A percentile compares a stretch with the other conserved stretches of the same genome.
phyloP scores from a whole-genome alignment of 2,329 filamentous ascomycete species.

The Tolypocladium pustulatum region DNA sequence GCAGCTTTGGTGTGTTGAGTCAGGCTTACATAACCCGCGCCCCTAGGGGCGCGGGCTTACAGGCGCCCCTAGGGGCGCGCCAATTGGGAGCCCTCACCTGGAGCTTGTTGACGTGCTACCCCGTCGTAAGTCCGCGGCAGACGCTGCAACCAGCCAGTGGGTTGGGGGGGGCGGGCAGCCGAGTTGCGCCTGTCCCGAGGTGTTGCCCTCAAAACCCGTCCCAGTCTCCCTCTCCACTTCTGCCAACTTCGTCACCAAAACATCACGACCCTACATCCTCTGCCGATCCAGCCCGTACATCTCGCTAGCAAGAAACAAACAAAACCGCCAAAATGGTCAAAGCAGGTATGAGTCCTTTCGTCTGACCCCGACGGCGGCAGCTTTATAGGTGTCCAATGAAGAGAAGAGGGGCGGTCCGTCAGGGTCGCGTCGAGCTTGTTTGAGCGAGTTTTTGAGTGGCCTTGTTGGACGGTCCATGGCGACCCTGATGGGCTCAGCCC shows the following conservation, averaged over 20 bases:
- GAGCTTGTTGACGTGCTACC: neutral
- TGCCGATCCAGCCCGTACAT: neutral
- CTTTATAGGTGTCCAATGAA: neutral
- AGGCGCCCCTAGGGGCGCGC: too few species aligned
- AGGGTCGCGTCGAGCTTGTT: slow-evolving; percentile 35
- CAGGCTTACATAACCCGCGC: too few species aligned
- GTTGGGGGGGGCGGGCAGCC: neutral
- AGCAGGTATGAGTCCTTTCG: slow-evolving; percentile 52
- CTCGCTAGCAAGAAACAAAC: slow-evolving; percentile 14
- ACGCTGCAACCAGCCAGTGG: neutral
- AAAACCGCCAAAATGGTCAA: slow-evolving; percentile 87
- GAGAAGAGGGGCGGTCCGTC: slow-evolving; percentile 4
- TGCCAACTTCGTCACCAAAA: slow-evolving; percentile 3
- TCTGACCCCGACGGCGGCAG: neutral
- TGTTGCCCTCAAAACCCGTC: slow-evolving; percentile 4
- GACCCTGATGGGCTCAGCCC: slow-evolving; percentile 33
- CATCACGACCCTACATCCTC: neutral
- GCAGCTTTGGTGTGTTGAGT: too few species aligned
- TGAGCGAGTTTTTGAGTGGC: slow-evolving; percentile 44
- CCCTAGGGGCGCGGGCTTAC: too few species aligned
- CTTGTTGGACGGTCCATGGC: slow-evolving; percentile 9
- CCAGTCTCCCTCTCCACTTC: slow-evolving; percentile 6
- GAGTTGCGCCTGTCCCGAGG: neutral
- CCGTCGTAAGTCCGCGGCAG: slow-evolving; percentile 2
- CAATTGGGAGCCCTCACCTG: too few species aligned